phyloP scores from a whole-genome alignment of 2,329 filamentous ascomycete species.

The Neopestalotiopsis sp. region DNA sequence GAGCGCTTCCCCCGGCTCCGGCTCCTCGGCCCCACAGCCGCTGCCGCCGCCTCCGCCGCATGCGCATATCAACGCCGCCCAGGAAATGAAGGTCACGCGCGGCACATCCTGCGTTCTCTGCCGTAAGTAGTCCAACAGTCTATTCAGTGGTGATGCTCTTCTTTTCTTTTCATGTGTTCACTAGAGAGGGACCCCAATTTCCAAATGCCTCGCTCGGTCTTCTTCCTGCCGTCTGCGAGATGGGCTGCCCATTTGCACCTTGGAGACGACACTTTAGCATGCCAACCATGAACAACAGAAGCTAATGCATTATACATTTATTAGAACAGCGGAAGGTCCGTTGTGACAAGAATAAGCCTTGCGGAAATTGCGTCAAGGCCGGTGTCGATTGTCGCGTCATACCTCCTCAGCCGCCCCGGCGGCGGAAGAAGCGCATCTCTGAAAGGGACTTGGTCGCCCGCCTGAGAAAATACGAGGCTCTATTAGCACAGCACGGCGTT shows the following conservation, averaged over 20 bases:
- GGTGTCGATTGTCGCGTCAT: conserved; percentile 65
- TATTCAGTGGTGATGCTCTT: background rate
- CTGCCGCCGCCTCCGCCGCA: conserved; percentile 37
- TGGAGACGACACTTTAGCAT: background rate
- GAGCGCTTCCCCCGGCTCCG: conserved; percentile 18
- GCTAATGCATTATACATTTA: background rate
- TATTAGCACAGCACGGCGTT: conserved; percentile 70
- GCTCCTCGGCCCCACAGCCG: conserved; percentile 26
- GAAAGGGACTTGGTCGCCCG: conserved; percentile 74
- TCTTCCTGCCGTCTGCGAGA: background rate
- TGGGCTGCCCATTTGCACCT: background rate
- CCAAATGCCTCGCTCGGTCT: background rate
- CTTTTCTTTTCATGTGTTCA: background rate
- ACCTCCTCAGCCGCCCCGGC: conserved; percentile 60
- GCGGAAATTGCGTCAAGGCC: conserved; percentile 70
- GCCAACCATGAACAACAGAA: background rate
- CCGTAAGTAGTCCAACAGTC: conserved; percentile 33
- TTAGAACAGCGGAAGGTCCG: conserved; percentile 74
- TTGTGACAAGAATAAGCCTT: conserved; percentile 75
- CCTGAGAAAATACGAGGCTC: conserved; percentile 69
- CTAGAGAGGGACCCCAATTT: background rate
- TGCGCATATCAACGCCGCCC: conserved; percentile 40
- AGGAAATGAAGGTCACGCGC: conserved; percentile 59
- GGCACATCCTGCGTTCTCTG: conserved; percentile 73
- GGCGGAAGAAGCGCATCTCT: conserved; percentile 67